phyloP scores from a whole-genome alignment of 352 stramenopile genomes.

The Globisporangium echinulatum region DNA sequence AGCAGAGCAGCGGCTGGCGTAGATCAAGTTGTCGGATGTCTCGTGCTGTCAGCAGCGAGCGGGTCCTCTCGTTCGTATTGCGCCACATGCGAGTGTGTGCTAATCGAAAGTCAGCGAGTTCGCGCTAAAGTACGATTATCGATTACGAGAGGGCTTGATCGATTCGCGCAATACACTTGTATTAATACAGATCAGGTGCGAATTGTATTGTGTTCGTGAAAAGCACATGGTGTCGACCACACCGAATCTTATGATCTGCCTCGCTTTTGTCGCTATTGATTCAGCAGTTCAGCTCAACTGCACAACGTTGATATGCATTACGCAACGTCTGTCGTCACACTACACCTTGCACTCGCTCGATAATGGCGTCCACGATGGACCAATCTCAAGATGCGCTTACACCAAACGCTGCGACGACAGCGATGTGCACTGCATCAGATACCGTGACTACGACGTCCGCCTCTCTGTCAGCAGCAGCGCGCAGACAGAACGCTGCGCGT shows the following conservation, averaged over 20 bases:
- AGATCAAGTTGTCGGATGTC: too few species aligned
- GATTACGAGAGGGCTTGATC: too few species aligned
- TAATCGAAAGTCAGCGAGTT: too few species aligned
- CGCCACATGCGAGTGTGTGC: too few species aligned
- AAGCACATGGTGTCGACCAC: slow-evolving; percentile 1
- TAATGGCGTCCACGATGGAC: neutral
- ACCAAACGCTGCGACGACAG: neutral
- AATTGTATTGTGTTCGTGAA: neutral
- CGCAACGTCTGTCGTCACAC: neutral
- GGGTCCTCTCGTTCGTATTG: too few species aligned
- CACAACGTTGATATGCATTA: neutral
- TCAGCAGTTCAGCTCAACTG: neutral
- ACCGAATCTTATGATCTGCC: neutral
- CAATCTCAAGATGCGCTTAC: too few species aligned
- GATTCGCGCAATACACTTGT: neutral
- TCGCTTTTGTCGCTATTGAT: neutral
- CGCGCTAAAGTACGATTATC: too few species aligned
- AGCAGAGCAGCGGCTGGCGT: too few species aligned
- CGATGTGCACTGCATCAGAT: too few species aligned
- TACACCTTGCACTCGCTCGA: neutral
- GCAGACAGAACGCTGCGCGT: slow-evolving; percentile 8
- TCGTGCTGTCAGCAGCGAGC: too few species aligned
- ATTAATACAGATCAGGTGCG: neutral
- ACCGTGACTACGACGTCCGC: neutral
- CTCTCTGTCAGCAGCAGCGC: neutral